Conservation (phyloP, 2,329 filamentous ascomycete genomes). For the Xylariaceae sp. region DNA sequence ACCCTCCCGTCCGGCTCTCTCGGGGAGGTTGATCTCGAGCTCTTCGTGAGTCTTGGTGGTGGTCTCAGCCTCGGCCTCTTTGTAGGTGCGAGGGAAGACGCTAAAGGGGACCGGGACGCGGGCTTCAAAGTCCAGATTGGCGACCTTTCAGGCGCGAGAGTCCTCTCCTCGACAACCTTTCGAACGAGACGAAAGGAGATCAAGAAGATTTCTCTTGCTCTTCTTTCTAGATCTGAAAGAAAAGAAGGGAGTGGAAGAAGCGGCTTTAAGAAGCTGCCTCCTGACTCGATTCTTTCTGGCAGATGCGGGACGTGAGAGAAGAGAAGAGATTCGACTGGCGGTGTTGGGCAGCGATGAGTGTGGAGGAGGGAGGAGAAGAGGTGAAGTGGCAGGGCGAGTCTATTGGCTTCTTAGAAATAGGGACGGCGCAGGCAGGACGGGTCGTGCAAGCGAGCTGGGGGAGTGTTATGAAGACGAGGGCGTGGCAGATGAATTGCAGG, state of each 20-base stretch:
- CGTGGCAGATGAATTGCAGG: constrained; percentile 17
- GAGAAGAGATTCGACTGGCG: constrained; percentile 24
- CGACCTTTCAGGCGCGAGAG: constrained; percentile 57
- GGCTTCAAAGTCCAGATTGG: constrained; percentile 99
- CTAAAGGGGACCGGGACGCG: constrained; percentile 98
- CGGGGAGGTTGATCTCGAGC: constrained; percentile 70
- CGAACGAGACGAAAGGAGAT: constrained; percentile 51
- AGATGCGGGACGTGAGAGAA: constrained; percentile 26
- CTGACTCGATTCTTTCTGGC: constrained; percentile 27
- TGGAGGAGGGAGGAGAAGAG: constrained; percentile 19
- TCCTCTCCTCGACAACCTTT: constrained; percentile 39
- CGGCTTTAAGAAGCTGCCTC: constrained; percentile 27
- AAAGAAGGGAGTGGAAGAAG: constrained; percentile 32
- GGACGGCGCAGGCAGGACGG: constrained; percentile 12
- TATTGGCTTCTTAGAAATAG: constrained; percentile 26
- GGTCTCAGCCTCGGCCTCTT: constrained; percentile 48
- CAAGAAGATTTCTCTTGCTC: constrained; percentile 59
- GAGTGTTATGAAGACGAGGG: constrained; percentile 16
- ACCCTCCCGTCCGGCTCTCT: constrained; percentile 97
- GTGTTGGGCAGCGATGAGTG: constrained; percentile 14
- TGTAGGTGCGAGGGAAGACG: constrained; percentile 99
- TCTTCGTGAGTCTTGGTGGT: constrained; percentile 72
- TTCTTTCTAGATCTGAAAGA: constrained; percentile 43
- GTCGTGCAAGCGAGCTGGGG: constrained; percentile 11
- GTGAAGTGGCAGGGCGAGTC: constrained; percentile 22